Evolutionary conservation across 1,284 basidiomycete species (phyloP).

Genomic region (Ustilago esculenta): DNA sequence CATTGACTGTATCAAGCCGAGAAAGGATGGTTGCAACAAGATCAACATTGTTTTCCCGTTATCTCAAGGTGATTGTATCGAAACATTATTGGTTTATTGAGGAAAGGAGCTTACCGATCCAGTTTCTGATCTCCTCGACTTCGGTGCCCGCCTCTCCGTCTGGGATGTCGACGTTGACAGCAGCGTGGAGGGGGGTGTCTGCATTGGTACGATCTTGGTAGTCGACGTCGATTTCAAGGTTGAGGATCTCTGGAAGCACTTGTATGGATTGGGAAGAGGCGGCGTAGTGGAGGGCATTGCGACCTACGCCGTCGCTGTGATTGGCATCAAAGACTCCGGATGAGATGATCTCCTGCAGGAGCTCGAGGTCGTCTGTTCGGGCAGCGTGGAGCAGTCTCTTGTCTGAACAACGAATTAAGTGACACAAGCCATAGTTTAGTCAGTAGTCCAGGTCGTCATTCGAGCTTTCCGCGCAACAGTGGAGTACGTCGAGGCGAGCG

Average conservation of each 20-base stretch:
- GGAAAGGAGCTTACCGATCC: slow-evolving; percentile 67
- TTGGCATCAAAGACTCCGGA: slow-evolving; percentile 58
- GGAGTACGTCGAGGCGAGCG: neutral
- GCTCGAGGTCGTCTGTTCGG: slow-evolving; percentile 56
- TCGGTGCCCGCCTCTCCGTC: slow-evolving; percentile 60
- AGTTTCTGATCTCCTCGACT: slow-evolving; percentile 73
- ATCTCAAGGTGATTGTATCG: no score
- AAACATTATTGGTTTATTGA: no score
- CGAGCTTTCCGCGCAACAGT: no score
- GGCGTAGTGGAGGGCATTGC: slow-evolving; percentile 64
- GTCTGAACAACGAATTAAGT: no score
- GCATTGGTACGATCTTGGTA: slow-evolving; percentile 78
- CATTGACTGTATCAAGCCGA: slow-evolving; percentile 40
- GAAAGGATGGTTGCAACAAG: neutral
- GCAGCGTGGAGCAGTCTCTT: slow-evolving; percentile 58
- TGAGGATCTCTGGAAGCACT: slow-evolving; percentile 59
- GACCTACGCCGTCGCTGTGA: slow-evolving; percentile 57
- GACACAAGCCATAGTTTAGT: no score
- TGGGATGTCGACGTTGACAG: slow-evolving; percentile 71
- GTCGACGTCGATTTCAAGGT: slow-evolving; percentile 79
- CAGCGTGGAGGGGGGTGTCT: slow-evolving; percentile 85
- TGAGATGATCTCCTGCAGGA: slow-evolving; percentile 52
- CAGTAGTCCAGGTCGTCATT: no score
- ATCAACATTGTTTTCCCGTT: no score
- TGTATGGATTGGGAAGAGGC: slow-evolving; percentile 46